phyloP scores from a whole-genome alignment of 2,329 filamentous ascomycete species.

The Pseudogymnoascus sp. region DNA sequence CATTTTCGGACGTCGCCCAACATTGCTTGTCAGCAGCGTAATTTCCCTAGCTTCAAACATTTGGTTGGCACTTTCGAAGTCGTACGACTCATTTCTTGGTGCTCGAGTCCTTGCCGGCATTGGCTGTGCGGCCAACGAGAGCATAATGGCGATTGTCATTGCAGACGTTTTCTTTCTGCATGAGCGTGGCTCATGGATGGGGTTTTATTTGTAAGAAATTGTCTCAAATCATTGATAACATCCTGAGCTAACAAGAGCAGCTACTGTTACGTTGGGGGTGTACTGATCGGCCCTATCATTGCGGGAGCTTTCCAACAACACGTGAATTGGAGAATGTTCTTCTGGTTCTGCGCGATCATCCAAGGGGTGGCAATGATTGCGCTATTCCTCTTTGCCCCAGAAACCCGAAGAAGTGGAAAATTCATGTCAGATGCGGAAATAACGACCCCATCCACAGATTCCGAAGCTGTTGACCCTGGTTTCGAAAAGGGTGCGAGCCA shows the following conservation, averaged over 20 bases:
- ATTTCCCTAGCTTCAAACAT: constrained; percentile 38
- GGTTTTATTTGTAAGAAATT: constrained; percentile 30
- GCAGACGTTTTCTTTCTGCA: constrained; percentile 58
- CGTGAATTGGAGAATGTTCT: constrained; percentile 53
- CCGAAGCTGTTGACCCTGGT: constrained; percentile 36
- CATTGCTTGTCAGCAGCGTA: constrained; percentile 36
- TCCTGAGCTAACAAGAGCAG: too few relatives aligned
- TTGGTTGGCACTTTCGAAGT: constrained; percentile 46
- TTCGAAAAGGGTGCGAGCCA: constrained; percentile 30
- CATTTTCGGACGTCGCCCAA: constrained; percentile 37
- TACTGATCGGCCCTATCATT: constrained; percentile 45
- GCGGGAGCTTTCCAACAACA: constrained; percentile 51
- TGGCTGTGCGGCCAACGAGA: constrained; percentile 54
- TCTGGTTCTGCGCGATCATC: constrained; percentile 55
- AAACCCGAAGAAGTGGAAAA: constrained; percentile 49
- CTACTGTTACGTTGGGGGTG: constrained; percentile 15
- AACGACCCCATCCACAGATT: constrained; percentile 32
- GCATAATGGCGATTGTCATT: constrained; percentile 53
- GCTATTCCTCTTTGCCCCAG: constrained; percentile 52
- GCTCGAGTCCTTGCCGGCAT: constrained; percentile 42
- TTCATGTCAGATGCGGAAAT: constrained; percentile 11
- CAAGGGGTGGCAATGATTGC: constrained; percentile 41
- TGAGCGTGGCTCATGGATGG: constrained; percentile 46
- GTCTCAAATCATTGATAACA: constrained; percentile 8
- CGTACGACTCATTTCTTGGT: constrained; percentile 56